Evolutionary conservation across 345 rosid genomes (phyloP).

Genomic region (Excoecaria cochinchinensis): DNA sequence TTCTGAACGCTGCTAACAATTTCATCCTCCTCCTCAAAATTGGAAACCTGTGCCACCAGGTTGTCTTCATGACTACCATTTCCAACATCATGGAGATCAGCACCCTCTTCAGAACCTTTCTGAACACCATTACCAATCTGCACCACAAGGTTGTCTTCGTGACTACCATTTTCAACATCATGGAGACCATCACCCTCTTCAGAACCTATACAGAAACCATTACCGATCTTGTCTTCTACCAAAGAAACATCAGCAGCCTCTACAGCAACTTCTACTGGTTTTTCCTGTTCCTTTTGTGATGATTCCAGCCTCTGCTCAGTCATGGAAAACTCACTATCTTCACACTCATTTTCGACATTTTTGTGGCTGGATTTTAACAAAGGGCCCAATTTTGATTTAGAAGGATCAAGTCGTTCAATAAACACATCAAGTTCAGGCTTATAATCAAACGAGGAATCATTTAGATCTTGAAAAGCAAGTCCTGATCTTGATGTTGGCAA

Average conservation of each 20-base stretch:
- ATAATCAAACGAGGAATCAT: conserved; percentile 36
- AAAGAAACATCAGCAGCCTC: conserved; percentile 24
- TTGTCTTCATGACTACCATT: conserved; percentile 21
- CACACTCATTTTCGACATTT: conserved; percentile 36
- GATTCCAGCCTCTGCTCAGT: conserved; percentile 39
- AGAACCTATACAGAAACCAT: conserved; percentile 14
- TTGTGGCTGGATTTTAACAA: conserved; percentile 32
- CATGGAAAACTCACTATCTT: conserved; percentile 43
- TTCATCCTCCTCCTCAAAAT: conserved; percentile 35
- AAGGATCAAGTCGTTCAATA: conserved; percentile 36
- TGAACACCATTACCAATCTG: conserved; percentile 15
- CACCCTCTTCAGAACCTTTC: conserved; percentile 35
- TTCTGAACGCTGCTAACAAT: conserved; percentile 25
- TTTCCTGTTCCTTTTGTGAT: conserved; percentile 30
- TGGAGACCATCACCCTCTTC: conserved; percentile 36
- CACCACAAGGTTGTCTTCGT: conserved; percentile 24
- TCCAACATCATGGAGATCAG: conserved; percentile 27
- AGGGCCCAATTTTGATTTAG: conserved; percentile 23
- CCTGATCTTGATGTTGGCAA: conserved; percentile 52
- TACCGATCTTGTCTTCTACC: conserved; percentile 33
- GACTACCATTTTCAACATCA: conserved; percentile 22
- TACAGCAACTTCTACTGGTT: conserved; percentile 25
- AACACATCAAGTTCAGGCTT: conserved; percentile 39
- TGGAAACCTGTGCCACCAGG: conserved; percentile 26
- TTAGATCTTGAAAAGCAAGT: conserved; percentile 44